Conservation (phyloP, 371 early-diverging fungal species). For the Rhizopus sp. region DNA sequence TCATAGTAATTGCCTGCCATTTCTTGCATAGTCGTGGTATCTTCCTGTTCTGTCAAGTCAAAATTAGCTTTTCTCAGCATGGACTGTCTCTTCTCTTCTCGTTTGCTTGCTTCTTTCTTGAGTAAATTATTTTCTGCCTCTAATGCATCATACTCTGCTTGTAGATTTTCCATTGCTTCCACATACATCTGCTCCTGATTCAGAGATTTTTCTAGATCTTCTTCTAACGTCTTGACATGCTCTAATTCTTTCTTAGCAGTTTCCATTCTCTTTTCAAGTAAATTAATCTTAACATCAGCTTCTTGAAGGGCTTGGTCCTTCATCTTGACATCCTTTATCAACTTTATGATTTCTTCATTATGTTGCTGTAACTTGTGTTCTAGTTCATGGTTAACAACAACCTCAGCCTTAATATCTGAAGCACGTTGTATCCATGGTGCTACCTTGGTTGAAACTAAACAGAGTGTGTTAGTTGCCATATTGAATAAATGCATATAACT, state of each 20-base stretch:
- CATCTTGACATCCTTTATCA: conserved; percentile 72
- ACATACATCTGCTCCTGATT: conserved; percentile 69
- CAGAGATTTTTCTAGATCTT: conserved; percentile 57
- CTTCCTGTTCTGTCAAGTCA: conserved; percentile 16
- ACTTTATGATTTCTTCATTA: conserved; percentile 73
- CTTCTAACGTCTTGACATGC: conserved; percentile 62
- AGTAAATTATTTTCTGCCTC: conserved; percentile 68
- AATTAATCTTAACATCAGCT: conserved; percentile 70
- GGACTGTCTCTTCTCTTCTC: conserved; percentile 44
- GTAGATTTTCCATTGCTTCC: conserved; percentile 75
- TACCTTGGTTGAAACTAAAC: conserved; percentile 50
- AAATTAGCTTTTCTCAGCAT: conserved; percentile 28
- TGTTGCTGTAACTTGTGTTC: conserved; percentile 75
- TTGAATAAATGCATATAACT: conserved; percentile 13
- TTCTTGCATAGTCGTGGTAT: conserved; percentile 15
- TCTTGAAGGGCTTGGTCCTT: conserved; percentile 86
- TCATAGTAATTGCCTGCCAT: conserved; percentile 28
- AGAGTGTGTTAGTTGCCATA: not conserved
- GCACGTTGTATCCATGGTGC: conserved; percentile 85
- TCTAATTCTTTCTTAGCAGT: conserved; percentile 68
- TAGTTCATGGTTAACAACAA: conserved; percentile 76
- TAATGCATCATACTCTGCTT: conserved; percentile 67
- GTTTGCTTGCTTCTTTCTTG: conserved; percentile 51
- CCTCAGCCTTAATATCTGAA: conserved; percentile 74
- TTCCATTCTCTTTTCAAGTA: conserved; percentile 79